A percentile compares a stretch with the other conserved stretches of the same genome.
Evolutionary conservation across 805 yeast genomes (phyloP).

Genomic region (Jamesozyma gamospora): DNA sequence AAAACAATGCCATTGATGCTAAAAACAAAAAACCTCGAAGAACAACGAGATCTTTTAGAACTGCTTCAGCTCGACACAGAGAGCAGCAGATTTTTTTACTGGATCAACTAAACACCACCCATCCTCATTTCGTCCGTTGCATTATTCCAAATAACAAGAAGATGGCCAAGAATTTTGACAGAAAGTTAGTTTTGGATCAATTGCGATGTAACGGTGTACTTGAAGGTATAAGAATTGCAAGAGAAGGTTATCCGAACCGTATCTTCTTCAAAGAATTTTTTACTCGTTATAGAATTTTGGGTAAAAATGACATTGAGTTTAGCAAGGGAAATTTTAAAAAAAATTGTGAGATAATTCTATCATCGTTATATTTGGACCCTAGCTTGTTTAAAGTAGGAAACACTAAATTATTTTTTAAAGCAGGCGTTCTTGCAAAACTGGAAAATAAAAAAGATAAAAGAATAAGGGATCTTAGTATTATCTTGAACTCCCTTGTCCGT

Average conservation of each 20-base stretch:
- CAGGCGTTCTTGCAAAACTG: constrained; percentile 87
- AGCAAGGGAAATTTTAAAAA: constrained; percentile 41
- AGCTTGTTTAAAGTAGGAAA: constrained; percentile 81
- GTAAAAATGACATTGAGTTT: constrained; percentile 36
- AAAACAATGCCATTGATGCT: not conserved
- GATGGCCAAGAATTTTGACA: constrained; percentile 61
- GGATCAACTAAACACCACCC: constrained; percentile 64
- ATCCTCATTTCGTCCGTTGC: constrained; percentile 95
- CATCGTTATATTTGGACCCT: constrained; percentile 59
- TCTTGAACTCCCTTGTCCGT: constrained; percentile 54
- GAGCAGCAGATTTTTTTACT: constrained; percentile 69
- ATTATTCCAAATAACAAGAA: constrained; percentile 81
- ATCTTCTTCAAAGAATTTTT: constrained; percentile 74
- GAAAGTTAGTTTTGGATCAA: constrained; percentile 72
- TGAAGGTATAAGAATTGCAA: constrained; percentile 93
- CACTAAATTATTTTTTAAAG: constrained; percentile 88
- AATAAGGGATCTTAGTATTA: constrained; percentile 44
- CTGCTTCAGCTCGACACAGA: constrained; percentile 82
- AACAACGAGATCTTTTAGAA: constrained; percentile 26
- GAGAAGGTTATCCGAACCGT: constrained; percentile 95
- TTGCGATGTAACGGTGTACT: constrained; percentile 93
- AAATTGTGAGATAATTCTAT: constrained; percentile 58
- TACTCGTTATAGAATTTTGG: constrained; percentile 60
- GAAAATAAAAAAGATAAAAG: constrained; percentile 68
- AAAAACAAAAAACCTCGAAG: not conserved